Evolutionary conservation across 179 eudicot species (phyloP), one percentile per base, ranked within the genome.

Genomic region (Patellifolia procumbens): DNA sequence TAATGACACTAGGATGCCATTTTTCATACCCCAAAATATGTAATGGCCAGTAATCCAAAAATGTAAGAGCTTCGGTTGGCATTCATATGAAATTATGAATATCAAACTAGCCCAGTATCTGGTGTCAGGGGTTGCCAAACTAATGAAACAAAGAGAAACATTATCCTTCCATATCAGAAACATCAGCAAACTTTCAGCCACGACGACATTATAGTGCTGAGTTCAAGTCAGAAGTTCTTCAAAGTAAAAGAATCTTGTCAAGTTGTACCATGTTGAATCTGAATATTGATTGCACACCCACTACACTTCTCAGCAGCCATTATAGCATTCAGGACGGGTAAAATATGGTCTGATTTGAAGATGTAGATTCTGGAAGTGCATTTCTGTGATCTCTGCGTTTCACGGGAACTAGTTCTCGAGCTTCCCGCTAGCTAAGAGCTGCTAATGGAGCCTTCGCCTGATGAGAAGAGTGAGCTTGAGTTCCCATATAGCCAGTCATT

Each of bases 301-400:
- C 89, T 86, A 22, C 71, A 79, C 79, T 81, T 75, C 85, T 90
- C 95, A 75, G 92, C 92, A 55, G 87, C 86, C 72, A 81, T 70
- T 34, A 91, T 75, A 61, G 85, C 78, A 59, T 58, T 74, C 68
- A 79, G 73, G 53, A 86, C 74, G 15, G 85, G 68, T 20, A 55
- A 39, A 82, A 45, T 46, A 82, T 68, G 59, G 76, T 77, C 37
- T 64, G 62, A 24, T 51, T 32, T 43, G 78, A 59, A 56, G 68
- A 19, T 11, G 31, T 16, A 13, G 85, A 76, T 68, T 86, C 48
- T 17, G 73, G 35, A 53, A 74, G 56, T 45, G 49, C 67, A 62
- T 39, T 78, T 74, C 55, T 81, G 46, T 63, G 46, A 74, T 67
- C 69, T 42, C 26, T 52, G 48, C 20, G 67, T 46, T 48, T 73